These are phyloP conservation scores for Carallia pectinifolia DNA, from an alignment of 345 rosid species.

Conservation along the genomic window DNA sequence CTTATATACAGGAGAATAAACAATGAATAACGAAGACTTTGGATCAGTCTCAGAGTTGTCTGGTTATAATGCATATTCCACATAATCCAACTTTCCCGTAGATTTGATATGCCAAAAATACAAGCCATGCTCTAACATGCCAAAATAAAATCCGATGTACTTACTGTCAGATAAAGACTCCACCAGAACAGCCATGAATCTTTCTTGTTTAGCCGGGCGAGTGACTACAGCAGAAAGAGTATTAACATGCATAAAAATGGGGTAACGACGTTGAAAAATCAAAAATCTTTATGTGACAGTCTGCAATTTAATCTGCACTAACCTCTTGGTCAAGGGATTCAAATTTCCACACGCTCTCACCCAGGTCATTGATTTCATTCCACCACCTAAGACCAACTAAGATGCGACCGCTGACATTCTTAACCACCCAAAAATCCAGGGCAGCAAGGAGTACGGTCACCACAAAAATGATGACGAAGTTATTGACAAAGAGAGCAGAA, in stretches of 20 bases:
- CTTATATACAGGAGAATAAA: background rate
- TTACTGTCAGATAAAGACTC: conserved; percentile 71
- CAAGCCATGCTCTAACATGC: background rate
- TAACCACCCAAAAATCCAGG: conserved; percentile 98
- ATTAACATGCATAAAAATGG: conserved; percentile 14
- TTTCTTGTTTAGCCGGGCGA: conserved; percentile 75
- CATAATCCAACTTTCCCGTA: background rate
- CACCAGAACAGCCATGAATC: conserved; percentile 89
- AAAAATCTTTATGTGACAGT: conserved; percentile 1
- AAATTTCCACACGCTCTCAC: conserved; percentile 97
- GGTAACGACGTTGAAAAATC: background rate
- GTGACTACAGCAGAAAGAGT: conserved; percentile 43
- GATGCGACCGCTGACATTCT: conserved; percentile 98
- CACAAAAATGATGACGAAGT: conserved; percentile 92
- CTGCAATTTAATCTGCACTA: conserved; percentile 15
- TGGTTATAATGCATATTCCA: no score
- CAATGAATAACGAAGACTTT: no score
- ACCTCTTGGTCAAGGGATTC: conserved; percentile 99
- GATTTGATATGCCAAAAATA: background rate
- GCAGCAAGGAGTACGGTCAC: conserved; percentile 96
- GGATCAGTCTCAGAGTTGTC: no score
- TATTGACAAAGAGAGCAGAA: conserved; percentile 77
- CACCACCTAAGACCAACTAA: conserved; percentile 99
- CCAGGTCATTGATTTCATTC: conserved; percentile 96
- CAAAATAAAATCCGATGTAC: conserved; percentile 15